These are phyloP conservation scores for Thalassiosira hispida DNA, from an alignment of 352 stramenopile species.

Conservation along the genomic window DNA sequence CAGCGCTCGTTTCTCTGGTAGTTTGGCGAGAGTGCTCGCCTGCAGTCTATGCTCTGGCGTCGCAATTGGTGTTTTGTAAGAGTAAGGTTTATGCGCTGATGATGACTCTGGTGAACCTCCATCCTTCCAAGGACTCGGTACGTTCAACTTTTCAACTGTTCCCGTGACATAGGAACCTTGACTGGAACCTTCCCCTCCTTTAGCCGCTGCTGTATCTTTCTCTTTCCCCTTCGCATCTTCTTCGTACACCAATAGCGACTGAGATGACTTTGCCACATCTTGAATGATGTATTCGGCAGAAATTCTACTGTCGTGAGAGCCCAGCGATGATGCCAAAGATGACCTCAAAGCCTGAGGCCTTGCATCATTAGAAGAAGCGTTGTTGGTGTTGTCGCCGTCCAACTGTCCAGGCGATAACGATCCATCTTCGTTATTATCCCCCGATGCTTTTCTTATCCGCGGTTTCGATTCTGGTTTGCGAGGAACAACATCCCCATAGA, in stretches of 20 bases:
- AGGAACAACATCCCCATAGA: neutral
- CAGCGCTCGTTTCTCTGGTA: constrained; percentile 23
- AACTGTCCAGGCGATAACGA: no score
- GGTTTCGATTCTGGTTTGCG: no score
- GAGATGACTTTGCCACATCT: neutral
- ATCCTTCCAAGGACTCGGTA: no score
- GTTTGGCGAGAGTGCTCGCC: neutral
- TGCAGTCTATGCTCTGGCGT: neutral
- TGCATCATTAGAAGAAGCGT: no score
- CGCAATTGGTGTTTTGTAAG: neutral
- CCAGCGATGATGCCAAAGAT: neutral
- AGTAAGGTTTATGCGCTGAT: neutral
- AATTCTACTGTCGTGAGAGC: neutral
- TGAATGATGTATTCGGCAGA: neutral
- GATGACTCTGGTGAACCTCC: no score
- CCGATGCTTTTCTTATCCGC: no score
- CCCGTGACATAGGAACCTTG: no score
- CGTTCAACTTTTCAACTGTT: no score
- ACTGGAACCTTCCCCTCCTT: neutral
- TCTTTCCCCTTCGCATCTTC: neutral
- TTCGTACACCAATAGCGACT: neutral
- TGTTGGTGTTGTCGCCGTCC: no score
- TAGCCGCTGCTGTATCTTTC: neutral
- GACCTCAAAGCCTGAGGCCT: no score
- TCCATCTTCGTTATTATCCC: no score